Evolutionary conservation across 1,284 basidiomycete species (phyloP), one percentile per base, ranked within the genome.

Genomic region (Kalmanozyma brasiliensis): DNA sequence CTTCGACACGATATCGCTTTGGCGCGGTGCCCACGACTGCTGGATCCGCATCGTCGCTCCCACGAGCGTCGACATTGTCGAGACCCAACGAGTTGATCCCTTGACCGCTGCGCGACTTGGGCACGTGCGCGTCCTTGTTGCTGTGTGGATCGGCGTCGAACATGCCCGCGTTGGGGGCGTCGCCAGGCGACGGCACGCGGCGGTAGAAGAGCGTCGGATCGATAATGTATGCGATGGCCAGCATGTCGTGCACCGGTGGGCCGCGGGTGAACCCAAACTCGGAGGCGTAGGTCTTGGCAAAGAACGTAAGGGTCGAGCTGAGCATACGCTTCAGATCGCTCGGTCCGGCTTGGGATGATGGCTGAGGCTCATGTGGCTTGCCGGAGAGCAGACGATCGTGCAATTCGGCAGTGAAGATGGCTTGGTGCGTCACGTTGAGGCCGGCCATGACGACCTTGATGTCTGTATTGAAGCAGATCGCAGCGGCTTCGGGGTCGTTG

Each of bases 401-500:
- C 2, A 69, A 61, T n/a, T 59, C 61, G 30, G 65, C 63, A 4
- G 62, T 67, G 40, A 76, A 76, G 45, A 72, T 72, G 36, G 69
- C 72, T 38, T 75, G 74, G 40, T 79, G 77, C 4, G 77, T 78
- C 5, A 79, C 72, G 36, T 79, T 78, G 41, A 79, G 66, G 13
- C 76, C 74, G 23, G 70, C 71, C 76, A 78, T 78, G 48, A 75
- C 71, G 17, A 74, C 69, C 22, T 68, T 71, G 53, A 78, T 55
- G 47, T 64, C 56, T 24, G 65, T 63, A 56, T 76, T 57, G 49
- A 71, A 77, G 33, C 78, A 68, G 46, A 79, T 79, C 2, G 52
- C 36, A 26, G 73, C 74, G 1, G 77, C 74, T 53, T 79, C 76
- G 8, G 77, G 77, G 47, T 79, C 77, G 45, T 73, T 70, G 42